Base-by-base conservation (phyloP, 139 green algal species). In the Tetradesmus obliquus region DNA sequence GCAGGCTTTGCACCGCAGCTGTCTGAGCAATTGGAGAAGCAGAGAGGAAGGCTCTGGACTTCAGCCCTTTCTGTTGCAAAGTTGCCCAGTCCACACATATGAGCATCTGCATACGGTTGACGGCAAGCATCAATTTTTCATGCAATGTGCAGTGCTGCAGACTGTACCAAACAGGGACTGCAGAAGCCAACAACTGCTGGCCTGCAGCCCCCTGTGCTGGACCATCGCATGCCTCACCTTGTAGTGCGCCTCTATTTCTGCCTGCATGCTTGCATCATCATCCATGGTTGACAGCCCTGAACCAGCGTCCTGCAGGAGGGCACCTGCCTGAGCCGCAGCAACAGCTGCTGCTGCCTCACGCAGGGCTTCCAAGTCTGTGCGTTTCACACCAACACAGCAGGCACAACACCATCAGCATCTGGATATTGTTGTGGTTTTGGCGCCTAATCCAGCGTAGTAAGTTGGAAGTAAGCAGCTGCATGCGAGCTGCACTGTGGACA, bases 211-310 rank as follows among this genome's bases (percentile, higher is more conserved):
- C n/a, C 66, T 76, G 66, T 76, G 66, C 66, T 76, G 66, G 5
- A 24, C 15, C 3, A 76, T 76, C 15, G 1, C 7, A 13, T 17
- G 15, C 5, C 54, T 32, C 51, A 90, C 54, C 54, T 76, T 83
- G 87, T 90, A 84, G 24, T 54, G 32, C 13, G 87, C 72, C 53
- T 80, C 84, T 53, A 89, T 60, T n/a, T 80, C 60, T 45, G 62
- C 84, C 24, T 32, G 62, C 84, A 89, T 60, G 32, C 32, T 19
- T 3, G 45, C 62, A 17, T 53, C 60, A 9, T 89, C 84, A 58
- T 69, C 84, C 19, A 76, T 76, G 2, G 62, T 22, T 53, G 55
- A 54, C 45, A 85, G 20, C 53, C 32, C 80, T 12, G 17, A 12
- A n/a, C 19, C 54, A 51, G 71, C 82, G 82, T 87, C 74, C 24